These are phyloP conservation scores for Jackrogersella multiformis DNA, from an alignment of 495 filamentous ascomycete genomes.

Conservation along the genomic window DNA sequence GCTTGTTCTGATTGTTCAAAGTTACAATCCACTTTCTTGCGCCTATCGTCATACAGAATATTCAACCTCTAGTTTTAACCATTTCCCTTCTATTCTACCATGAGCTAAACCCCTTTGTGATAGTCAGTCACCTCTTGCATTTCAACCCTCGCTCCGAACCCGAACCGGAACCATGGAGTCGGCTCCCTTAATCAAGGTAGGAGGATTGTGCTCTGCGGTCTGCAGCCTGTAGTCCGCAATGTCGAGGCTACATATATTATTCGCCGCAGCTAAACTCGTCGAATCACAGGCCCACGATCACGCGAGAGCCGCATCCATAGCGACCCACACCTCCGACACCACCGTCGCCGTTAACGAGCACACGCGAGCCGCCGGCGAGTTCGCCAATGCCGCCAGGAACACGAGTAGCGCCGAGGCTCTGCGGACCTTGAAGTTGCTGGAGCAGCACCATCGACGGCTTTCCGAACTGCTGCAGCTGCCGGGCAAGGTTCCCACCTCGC, in stretches of 20 bases:
- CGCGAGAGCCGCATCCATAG: slow-evolving; percentile 78
- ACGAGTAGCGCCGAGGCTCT: slow-evolving; percentile 84
- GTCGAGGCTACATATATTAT: slow-evolving; percentile 7
- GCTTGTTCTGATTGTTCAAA: too few relatives aligned
- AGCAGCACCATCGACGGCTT: slow-evolving; percentile 83
- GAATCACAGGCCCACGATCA: slow-evolving; percentile 82
- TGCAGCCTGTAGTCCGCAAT: slow-evolving; percentile 4
- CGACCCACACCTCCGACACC: slow-evolving; percentile 77
- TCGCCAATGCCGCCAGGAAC: slow-evolving; percentile 78
- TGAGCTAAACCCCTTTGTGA: not conserved
- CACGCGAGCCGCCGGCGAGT: slow-evolving; percentile 87
- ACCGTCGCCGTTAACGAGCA: slow-evolving; percentile 86
- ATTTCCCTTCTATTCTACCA: not conserved
- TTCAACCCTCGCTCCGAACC: slow-evolving; percentile 4
- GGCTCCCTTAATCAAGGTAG: slow-evolving; percentile 56
- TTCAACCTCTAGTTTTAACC: not conserved
- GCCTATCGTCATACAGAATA: slow-evolving; percentile 19
- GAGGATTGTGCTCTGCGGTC: too few relatives aligned
- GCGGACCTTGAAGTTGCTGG: slow-evolving; percentile 82
- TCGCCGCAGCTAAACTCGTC: slow-evolving; percentile 29
- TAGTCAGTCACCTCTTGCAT: not conserved
- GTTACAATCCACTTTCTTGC: slow-evolving; percentile 1
- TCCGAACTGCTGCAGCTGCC: slow-evolving; percentile 80
- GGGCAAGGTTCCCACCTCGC: slow-evolving; percentile 64
- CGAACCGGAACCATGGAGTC: slow-evolving; percentile 59